Conservation (phyloP, 495 filamentous ascomycete species). For the Hyaloscypha hepaticicola region DNA sequence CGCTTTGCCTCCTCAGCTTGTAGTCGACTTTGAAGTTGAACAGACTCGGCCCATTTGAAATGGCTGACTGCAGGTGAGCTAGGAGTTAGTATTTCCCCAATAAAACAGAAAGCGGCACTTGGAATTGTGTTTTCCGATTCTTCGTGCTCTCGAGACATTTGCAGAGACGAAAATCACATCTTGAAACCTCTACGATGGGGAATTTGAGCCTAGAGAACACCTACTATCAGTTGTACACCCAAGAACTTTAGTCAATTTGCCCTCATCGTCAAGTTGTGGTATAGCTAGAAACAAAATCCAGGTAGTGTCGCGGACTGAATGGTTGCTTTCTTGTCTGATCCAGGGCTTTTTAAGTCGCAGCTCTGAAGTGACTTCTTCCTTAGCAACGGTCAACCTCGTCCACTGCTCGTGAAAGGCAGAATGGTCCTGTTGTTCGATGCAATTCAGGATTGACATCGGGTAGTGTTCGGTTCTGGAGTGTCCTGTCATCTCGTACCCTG, state of each 20-base stretch:
- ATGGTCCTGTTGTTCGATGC: constrained; percentile 59
- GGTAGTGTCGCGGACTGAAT: constrained; percentile 46
- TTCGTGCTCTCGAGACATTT: too few species aligned
- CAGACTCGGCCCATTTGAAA: constrained; percentile 60
- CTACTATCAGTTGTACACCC: constrained; percentile 38
- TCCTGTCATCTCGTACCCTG: constrained; percentile 32
- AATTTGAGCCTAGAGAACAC: too few species aligned
- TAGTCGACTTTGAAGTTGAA: constrained; percentile 58
- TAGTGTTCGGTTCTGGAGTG: constrained; percentile 25
- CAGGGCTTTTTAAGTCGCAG: constrained; percentile 65
- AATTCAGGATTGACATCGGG: constrained; percentile 56
- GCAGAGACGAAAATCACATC: too few species aligned
- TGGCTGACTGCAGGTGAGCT: too few species aligned
- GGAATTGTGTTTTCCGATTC: too few species aligned
- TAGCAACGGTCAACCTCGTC: constrained; percentile 53
- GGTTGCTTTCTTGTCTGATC: constrained; percentile 48
- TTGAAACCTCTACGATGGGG: too few species aligned
- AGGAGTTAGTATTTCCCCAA: too few species aligned
- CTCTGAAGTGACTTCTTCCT: constrained; percentile 57
- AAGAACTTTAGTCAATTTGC: constrained; percentile 23
- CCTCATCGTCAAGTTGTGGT: constrained; percentile 53
- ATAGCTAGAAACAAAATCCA: constrained; percentile 70
- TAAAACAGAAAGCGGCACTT: too few species aligned
- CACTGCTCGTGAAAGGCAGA: constrained; percentile 50
- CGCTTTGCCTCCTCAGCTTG: constrained; percentile 66